Base-by-base conservation (phyloP, 352 stramenopile genomes). In the Phytopythium cucurbitacearum region DNA sequence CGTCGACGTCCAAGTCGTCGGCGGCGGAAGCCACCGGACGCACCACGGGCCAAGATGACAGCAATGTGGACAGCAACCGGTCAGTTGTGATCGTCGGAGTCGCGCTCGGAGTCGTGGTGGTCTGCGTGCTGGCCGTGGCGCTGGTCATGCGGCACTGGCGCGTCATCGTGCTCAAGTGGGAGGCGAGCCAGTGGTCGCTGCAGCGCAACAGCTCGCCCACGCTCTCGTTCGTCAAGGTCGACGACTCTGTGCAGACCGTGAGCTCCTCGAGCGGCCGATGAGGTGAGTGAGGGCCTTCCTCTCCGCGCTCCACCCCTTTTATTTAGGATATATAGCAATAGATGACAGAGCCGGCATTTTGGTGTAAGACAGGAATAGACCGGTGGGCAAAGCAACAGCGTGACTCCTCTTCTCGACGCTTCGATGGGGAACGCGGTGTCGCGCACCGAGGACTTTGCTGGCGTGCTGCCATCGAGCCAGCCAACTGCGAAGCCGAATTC, bases 1-100 rank as follows among this genome's bases (percentile, higher is more conserved):
- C 45, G 40, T 28, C 33, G 44, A 32, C 50, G 45, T 46, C 44
- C 5, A 33, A 51, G 28, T 62, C 61, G n/a, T 16, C 57, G 16
- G 62, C 56, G 51, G 42, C 34, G 54, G 40, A 51, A 48, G 42
- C 43, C 47, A 52, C 58, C 37, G 42, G 21, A 28, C 21, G 21
- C 21, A 28, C 21, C 21, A 28, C 21, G 21, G 21, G 21, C 21
- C 21, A 28, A 28, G 21, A 16, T 34, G 7, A 33, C n/a, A 13
- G 3, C 33, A 11, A 13, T 1, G 16, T 3, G 34, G 34, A 40
- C 35, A 52, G 47, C 47, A 52, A 15, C 47, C 35, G 34, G 7
- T 52, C 47, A 4, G 47, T 35, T 12, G 47, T 52, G 34, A 42
- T 43, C 35, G 47, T 50, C 28, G 44, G 28, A 10, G 10, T 12